Base-by-base conservation (phyloP, 139 green algal genomes). In the Ostreobium quekettii region DNA sequence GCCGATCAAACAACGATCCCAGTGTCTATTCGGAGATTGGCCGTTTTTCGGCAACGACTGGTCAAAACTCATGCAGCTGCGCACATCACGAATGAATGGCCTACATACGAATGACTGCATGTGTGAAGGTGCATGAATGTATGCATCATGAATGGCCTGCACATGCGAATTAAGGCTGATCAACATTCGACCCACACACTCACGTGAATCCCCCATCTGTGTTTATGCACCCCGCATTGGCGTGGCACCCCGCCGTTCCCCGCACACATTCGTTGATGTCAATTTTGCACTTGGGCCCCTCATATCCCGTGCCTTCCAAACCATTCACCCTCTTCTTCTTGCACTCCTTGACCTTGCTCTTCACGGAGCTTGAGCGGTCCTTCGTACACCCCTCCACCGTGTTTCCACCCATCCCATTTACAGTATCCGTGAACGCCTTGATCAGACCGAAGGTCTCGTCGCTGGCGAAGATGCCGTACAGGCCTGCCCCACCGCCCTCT, bases 191-290 rank as follows among this genome's bases (percentile, higher is more conserved):
- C n/a, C n/a, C n/a, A n/a, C 15, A 53, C 42, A 26, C 42, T 53
- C 19, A 53, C 30, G 42, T 33, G 24, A 66, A 66, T 24, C 71
- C 61, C 26, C 78, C 73, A 0, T 46, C 7, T 28, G 49, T 77
- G 72, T 88, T 82, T 42, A 73, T 69, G 70, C 82, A 88, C 7
- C 42, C 67, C 22, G 80, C 80, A 53, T 81, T 74, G 0, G 59
- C 11, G 38, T 64, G 46, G 48, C 82, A 87, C 5, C 53, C 48
- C 4, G 69, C 47, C 1, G 71, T 81, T 26, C 56, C 69, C 0
- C 82, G 47, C 1, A 75, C 68, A 48, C 82, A 87, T 47, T 87
- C 82, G 57, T 87, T 82, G 53, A 87, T 76, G 39, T 86, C 78
- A 15, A 74, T 53, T 29, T 69, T 47, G 74, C 82, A 87, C 11